Evolutionary conservation across 2,329 filamentous ascomycete genomes (phyloP).

Genomic region (Chaetomiaceae sp.): DNA sequence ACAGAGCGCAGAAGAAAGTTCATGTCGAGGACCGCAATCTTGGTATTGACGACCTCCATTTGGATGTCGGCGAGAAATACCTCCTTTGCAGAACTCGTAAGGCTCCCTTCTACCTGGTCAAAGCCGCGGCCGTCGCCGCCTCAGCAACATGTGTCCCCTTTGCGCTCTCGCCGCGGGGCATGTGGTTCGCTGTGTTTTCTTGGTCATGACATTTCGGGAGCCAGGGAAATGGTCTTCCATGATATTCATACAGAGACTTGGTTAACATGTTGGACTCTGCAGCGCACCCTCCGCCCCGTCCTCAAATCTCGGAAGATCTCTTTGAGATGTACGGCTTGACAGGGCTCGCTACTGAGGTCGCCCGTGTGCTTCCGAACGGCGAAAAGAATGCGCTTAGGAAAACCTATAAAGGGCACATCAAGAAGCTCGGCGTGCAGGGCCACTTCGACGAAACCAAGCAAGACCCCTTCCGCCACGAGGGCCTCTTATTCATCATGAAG

Average conservation of each 20-base stretch:
- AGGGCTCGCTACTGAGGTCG: slow-evolving; percentile 55
- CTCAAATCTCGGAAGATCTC: slow-evolving; percentile 50
- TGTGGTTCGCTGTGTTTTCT: slow-evolving; percentile 8
- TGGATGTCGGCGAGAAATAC: slow-evolving; percentile 63
- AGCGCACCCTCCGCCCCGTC: slow-evolving; percentile 46
- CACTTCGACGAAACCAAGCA: slow-evolving; percentile 57
- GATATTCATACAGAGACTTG: slow-evolving; percentile 19
- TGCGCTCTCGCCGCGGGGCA: slow-evolving; percentile 16
- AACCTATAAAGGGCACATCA: slow-evolving; percentile 65
- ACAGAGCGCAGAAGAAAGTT: slow-evolving; percentile 56
- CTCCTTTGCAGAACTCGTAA: slow-evolving; percentile 64
- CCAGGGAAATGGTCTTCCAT: background rate
- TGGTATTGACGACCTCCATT: slow-evolving; percentile 60
- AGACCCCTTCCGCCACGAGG: slow-evolving; percentile 45
- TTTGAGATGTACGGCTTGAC: slow-evolving; percentile 55
- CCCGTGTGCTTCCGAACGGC: slow-evolving; percentile 59
- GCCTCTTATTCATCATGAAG: slow-evolving; percentile 49
- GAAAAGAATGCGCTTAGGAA: slow-evolving; percentile 64
- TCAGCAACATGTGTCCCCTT: slow-evolving; percentile 10
- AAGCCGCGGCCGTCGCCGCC: slow-evolving; percentile 13
- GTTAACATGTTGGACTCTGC: slow-evolving; percentile 33
- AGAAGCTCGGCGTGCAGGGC: slow-evolving; percentile 56
- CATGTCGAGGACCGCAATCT: slow-evolving; percentile 57
- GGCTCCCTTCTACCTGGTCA: slow-evolving; percentile 43
- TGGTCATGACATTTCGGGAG: background rate